Evolutionary conservation across 1,284 basidiomycete genomes (phyloP), one percentile per base, ranked within the genome.

Genomic region (Tremellales sp.): DNA sequence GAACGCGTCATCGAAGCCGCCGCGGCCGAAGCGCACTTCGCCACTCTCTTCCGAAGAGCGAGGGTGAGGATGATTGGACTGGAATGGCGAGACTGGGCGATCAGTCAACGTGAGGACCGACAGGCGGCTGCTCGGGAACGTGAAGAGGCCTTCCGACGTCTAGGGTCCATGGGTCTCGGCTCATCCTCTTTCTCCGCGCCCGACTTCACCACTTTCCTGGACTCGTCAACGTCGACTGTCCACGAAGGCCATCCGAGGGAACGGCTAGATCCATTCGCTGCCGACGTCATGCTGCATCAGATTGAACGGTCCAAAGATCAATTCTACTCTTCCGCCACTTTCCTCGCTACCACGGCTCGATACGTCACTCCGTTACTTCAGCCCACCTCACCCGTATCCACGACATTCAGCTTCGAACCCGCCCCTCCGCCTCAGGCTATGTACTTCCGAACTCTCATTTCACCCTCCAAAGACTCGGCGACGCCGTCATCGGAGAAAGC

Each of bases 311-410:
- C 49, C 3, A 62, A 58, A 48, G 62, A 64, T 24, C 52, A 58
- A 27, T 60, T 67, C 23, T 61, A 56, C 26, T 57, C 61, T 6
- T 57, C 62, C 1, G 51, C 59, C 1, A 64, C 65, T 6, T 68
- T 68, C 52, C 54, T 72, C 22, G 53, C 48, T 19, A 40, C 60
- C 0, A 60, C 67, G 10, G 57, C 67, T 0, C 43, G 49, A 26
- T 61, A 66, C 25, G 45, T 68, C 13, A 51, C 61, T 5, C 58
- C 60, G 3, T 54, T 65, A 10, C 40, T 65, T 4, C 22, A 19
- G 19, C 24, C 36, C 24, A 31, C 29, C 29, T 31, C 29, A 8
- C 29, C 29, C 10, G 15, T 8, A 8, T 31, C 29, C 6, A 15
- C 22, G n/a, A 22, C 44, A 15, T 24, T 46, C 15, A 29, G 21